phyloP scores from a whole-genome alignment of 768 basidiomycete genomes.

The Guyanaporus albipodus region DNA sequence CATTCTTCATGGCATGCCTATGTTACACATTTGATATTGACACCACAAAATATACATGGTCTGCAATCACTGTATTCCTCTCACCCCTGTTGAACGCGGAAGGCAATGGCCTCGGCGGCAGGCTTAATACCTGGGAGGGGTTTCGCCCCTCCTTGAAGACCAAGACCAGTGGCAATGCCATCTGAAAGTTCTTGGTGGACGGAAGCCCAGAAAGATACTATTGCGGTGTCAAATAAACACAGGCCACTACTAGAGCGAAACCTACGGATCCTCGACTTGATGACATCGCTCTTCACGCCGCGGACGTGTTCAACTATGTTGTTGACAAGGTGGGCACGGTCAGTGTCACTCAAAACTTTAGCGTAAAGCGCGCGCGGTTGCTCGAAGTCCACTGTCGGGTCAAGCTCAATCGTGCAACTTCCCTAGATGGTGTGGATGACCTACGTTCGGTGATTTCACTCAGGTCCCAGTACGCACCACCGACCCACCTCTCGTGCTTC shows the following conservation, averaged over 20 bases:
- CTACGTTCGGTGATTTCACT: conserved; percentile 77
- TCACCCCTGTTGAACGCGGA: conserved; percentile 32
- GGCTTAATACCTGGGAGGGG: conserved; percentile 57
- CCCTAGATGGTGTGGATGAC: conserved; percentile 25
- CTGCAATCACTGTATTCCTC: neutral
- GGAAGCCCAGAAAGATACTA: conserved; percentile 76
- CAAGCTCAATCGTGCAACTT: neutral
- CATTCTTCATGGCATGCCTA: neutral
- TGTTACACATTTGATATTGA: conserved; percentile 2
- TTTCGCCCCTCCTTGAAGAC: conserved; percentile 44
- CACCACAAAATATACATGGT: neutral
- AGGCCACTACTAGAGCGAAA: conserved; percentile 8
- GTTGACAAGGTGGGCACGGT: conserved; percentile 56
- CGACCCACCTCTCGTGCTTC: conserved; percentile 74
- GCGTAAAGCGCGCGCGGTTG: conserved; percentile 70
- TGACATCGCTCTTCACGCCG: conserved; percentile 52
- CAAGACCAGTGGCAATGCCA: conserved; percentile 74
- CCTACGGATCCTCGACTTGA: conserved; percentile 67
- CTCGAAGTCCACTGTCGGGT: conserved; percentile 69
- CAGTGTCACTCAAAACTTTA: conserved; percentile 62
- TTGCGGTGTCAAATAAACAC: neutral
- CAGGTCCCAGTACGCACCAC: conserved; percentile 63
- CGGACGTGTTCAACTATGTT: conserved; percentile 66
- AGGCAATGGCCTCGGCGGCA: conserved; percentile 53
- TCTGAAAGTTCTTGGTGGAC: conserved; percentile 73